Percentiles rank a stretch among this genome's conserved stretches.
Conservation (phyloP, 1,284 basidiomycete species). For the Cutaneotrichosporon sp. region DNA sequence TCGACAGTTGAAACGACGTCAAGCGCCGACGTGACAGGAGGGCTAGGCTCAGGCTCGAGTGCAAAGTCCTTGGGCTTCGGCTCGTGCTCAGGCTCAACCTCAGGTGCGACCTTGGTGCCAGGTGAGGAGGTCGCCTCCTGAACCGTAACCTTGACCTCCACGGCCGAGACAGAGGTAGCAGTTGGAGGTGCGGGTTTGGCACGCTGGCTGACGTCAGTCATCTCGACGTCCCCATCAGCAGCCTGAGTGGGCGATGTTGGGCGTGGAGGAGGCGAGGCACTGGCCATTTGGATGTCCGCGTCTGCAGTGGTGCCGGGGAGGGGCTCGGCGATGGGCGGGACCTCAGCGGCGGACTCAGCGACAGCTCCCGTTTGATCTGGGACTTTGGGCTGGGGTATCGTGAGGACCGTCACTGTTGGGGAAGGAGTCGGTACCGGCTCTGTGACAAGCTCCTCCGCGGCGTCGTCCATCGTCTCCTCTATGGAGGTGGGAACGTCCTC, state of each 20-base stretch:
- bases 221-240: slow-evolving; percentile 14
- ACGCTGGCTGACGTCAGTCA: background rate
- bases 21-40: background rate
- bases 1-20: background rate
- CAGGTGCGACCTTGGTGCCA: background rate
- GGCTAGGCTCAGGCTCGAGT: background rate
- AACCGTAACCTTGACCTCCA: background rate
- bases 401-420: background rate
- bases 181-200: background rate
- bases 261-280: background rate
- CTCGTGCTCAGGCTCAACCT: background rate
- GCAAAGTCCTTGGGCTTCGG: background rate
- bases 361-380: background rate
- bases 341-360: background rate
- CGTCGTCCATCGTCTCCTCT: background rate
- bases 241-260: background rate
- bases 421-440: background rate
- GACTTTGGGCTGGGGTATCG: background rate
- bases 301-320: background rate
- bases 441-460: background rate
- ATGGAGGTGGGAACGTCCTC: background rate
- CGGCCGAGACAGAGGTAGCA: background rate
- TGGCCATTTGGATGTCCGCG: slow-evolving; percentile 19
- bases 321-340: background rate
- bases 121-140: background rate